Conservation (phyloP, 495 filamentous ascomycete species). For the Achaetomiella virescens region DNA sequence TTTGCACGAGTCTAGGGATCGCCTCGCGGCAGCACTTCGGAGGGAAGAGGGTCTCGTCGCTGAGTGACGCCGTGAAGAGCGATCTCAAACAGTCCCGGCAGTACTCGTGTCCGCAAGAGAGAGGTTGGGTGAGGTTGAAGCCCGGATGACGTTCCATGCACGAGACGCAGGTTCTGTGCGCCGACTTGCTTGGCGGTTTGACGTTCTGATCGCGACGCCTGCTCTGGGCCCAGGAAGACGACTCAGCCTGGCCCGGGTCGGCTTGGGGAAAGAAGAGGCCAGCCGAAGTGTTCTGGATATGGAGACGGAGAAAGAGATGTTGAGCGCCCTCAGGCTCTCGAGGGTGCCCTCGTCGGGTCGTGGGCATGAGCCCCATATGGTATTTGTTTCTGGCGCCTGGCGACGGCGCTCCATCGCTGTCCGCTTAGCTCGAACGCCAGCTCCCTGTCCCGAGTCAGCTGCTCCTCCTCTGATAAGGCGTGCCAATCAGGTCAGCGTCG, state of each 20-base stretch:
- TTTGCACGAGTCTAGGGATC: constrained; percentile 32
- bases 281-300: no score
- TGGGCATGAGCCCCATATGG: no score
- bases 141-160: constrained; percentile 8
- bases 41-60: constrained; percentile 47
- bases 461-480: no score
- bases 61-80: constrained; percentile 37
- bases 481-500: no score
- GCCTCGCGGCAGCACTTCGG: constrained; percentile 45
- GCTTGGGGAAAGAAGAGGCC: no score
- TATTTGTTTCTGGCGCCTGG: no score
- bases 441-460: no score
- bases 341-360: no score
- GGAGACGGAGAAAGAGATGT: no score
- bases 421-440: no score
- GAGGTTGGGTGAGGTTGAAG: constrained; percentile 6
- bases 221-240: constrained; percentile 14
- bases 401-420: no score
- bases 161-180: neutral
- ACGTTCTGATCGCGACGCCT: neutral
- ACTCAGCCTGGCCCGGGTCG: constrained; percentile 7
- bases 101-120: constrained; percentile 42
- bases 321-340: no score
- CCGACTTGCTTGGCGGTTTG: neutral
- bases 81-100: constrained; percentile 39